Base-by-base conservation (phyloP, 306 rosid species). In the Rosa multiflora region DNA sequence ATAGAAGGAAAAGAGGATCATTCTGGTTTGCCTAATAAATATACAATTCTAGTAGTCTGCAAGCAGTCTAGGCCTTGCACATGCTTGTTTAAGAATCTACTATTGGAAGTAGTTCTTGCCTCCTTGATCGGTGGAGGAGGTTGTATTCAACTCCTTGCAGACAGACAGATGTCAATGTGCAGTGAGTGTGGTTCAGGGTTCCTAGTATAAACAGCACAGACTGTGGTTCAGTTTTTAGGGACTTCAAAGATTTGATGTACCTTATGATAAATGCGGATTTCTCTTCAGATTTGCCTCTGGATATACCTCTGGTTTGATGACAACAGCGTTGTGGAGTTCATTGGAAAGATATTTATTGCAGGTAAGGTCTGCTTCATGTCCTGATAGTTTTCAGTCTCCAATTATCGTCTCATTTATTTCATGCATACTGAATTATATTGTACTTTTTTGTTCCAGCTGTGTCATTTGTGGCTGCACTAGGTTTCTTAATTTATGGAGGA, bases 401-500 rank as follows among this genome's bases (percentile, higher is more conserved):
- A 48, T 43, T 77, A 51, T 20, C 77, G 20, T 17, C 43, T 64
- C 74, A 26, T 55, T 64, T 78, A 43, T 1, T 51, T 55, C 58
- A 53, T 67, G 66, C 68, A 72, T 52, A 42, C 79, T 73, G 47
- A 67, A 67, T 35, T 46, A 53, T 58, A 26, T 47, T 70, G 12
- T 47, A 8, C 32, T 2, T 0, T 76, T 37, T 14, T 55, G 72
- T 61, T 56, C 67, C 96, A 95, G 99, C 75, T 76, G 89, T 93
- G 78, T 95, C 99, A 55, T 93, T 91, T 78, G 53, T 95, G 55
- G 98, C 96, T 80, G 98, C 99, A 69, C 76, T 89, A 76, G 98
- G 99, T 79, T 95, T 95, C 91, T 87, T 95, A 93, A 48, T 93
- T 9, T 95, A 89, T 42, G 99, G 99, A 77, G 99, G 99, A 89